Base-by-base conservation (phyloP, 2,329 filamentous ascomycete species). In the Akanthomyces muscarius region DNA sequence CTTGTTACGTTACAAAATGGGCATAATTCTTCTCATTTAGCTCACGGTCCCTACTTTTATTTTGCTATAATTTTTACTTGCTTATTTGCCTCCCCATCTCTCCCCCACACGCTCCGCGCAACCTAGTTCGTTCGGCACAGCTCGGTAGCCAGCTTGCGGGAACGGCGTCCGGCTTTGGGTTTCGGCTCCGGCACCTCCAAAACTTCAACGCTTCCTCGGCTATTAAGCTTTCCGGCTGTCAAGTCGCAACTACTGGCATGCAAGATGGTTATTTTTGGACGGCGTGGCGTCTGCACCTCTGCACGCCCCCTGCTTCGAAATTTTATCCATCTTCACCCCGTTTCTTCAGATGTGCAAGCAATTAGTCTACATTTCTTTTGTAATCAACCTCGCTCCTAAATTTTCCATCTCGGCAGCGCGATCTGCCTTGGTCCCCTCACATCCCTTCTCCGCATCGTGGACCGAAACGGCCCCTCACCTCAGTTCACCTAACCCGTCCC, bases 401-500 rank as follows among this genome's bases (percentile, higher is more conserved):
- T 21, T 30, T 51, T 51, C 56, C 33, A 28, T n/a, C 11, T 18
- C 21, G 42, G 21, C 28, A 36, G n/a, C 11, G 33, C 11, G 11
- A 51, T 33, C 54, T 50, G 21, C 18, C n/a, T 21, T n/a, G n/a
- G 30, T 25, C 44, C 45, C 56, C 45, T 59, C 45, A 28, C 36
- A 42, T 25, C 28, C 13, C 45, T 58, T 59, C 50, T 61, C 59
- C 59, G 51, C 59, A 55, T 38, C 47, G 36, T 30, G 45, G 16
- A 8, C 25, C 11, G 18, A 11, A 53, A 33, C 59, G 59, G 59
- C 59, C 59, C 50, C 59, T 53, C 51, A 25, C 51, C 23, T 48
- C 7, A 61, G 16, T 54, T 61, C 30, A 48, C 59, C 59, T 55
- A 45, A 61, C 59, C 59, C 59, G 59, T 30, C 59, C 59, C 59